Base-by-base conservation (phyloP, 805 yeast species). In the Blastobotrys attinorum region DNA sequence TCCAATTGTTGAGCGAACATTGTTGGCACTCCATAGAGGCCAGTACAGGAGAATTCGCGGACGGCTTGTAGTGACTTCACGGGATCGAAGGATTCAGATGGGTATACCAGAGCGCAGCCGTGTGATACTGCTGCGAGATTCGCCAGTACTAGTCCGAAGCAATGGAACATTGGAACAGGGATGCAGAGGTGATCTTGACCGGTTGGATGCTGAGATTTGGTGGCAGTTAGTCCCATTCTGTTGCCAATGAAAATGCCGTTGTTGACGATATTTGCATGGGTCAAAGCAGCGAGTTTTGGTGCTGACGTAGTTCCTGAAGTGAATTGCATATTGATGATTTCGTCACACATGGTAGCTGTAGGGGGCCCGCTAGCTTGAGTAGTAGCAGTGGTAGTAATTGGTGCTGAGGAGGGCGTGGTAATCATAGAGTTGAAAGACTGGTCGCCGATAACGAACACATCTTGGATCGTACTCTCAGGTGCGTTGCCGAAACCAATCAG, bases 91-190 rank as follows among this genome's bases (percentile, higher is more conserved):
- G 54, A 41, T 37, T 56, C 60, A 2, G 57, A 43, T 15, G 60
- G 56, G 39, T 50, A 55, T 13, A 58, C 59, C 27, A 54, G 31
- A 18, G 52, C 48, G 1, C 59, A 52, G 7, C 62, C 62, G 17
- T 53, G 39, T 4, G 58, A 38, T 20, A 51, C 41, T 3, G 47
- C 39, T n/a, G 60, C 57, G 21, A 57, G 37, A 44, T 58, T 57
- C 4, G 57, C 47, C 16, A 58, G 51, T 3, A 58, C 61, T n/a
- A 58, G 50, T 3, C 62, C 62, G 43, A 58, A 58, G 42, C 62
- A 58, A 38, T 58, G 62, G 43, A 58, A 58, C 60, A 58, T 54
- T 20, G 62, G 62, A 13, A 58, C 61, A 3, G 62, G 57, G 3
- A 53, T 42, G 43, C 60, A 55, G n/a, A 58, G 20, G 13, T 49